Evolutionary conservation across 1,139 yeast genomes (phyloP), one percentile per base, ranked within the genome.

Genomic region (Suhomyces guaymorum): DNA sequence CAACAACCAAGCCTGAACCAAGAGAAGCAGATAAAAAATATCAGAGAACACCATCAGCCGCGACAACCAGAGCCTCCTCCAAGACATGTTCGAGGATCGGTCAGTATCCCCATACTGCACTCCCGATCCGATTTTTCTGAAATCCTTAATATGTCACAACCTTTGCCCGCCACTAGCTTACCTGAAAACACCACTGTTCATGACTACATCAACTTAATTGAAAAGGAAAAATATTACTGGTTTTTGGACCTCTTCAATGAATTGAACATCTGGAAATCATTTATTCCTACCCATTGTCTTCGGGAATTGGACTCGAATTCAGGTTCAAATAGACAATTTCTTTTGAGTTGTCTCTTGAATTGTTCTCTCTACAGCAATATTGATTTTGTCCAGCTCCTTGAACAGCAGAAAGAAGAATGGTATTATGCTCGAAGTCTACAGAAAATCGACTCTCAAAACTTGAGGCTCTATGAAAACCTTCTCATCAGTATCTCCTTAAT

Each of bases 211-310:
- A 43, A 48, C 19, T 40, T 63, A 22, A 47, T 68, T 15, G 66
- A 61, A 25, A 42, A 46, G 11, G 69, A 67, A 35, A 59, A 57
- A 35, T 65, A 63, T 39, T 60, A 59, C 43, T 66, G 72, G 72
- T 37, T 68, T 7, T 51, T 69, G 11, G 75, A 70, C 45, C 46
- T 66, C 17, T 63, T 67, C 38, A 69, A 69, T 36, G 74, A 64
- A 15, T 40, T 64, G 29, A 44, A 50, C 30, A 51, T 68, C n/a
- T 70, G 74, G 74, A 63, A 64, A 39, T 52, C 57, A 26, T 44
- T 62, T n/a, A 48, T 70, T 3, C 73, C 75, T 1, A 45, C 50
- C 15, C 62, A 62, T 38, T 66, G 72, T 39, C 39, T 64, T 9
- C 42, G 47, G 22, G 44, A 45, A 38, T 35, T 30, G 22, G 41